A percentile compares a stretch with the other conserved stretches of the same genome.
Conservation (phyloP, 257 asterid species). For the Solanum lignicaule region DNA sequence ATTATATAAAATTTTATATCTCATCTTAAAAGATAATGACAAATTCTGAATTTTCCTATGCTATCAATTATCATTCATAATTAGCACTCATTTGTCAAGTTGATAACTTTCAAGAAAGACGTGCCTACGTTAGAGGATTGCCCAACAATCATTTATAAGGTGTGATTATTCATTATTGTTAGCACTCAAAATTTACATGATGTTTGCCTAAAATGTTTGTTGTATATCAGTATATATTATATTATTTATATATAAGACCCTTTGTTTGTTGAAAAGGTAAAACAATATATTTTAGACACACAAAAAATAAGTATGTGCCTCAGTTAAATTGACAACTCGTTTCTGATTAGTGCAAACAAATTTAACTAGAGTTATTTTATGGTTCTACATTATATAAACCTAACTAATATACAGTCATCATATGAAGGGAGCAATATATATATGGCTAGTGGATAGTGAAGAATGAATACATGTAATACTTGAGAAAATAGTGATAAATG, state of each 20-base stretch:
- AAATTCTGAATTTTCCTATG: no score
- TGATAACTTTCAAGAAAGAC: neutral
- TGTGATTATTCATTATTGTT: neutral
- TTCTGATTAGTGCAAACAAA: neutral
- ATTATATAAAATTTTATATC: no score
- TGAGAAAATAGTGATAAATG: neutral
- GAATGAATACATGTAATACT: neutral
- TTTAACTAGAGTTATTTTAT: neutral
- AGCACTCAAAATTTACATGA: neutral
- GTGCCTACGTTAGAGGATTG: neutral
- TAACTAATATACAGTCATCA: neutral
- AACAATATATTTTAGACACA: neutral
- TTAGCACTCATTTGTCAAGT: neutral
- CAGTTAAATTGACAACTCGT: neutral
- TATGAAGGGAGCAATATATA: neutral
- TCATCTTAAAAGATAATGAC: no score
- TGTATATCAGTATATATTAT: no score
- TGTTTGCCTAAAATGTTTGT: neutral
- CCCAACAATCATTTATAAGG: neutral
- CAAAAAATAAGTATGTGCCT: neutral
- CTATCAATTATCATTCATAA: neutral
- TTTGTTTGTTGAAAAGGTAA: neutral
- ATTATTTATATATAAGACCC: neutral
- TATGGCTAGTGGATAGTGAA: neutral
- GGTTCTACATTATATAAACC: neutral